Conservation (phyloP, 163 green algal species). For the Prototheca wickerhamii region DNA sequence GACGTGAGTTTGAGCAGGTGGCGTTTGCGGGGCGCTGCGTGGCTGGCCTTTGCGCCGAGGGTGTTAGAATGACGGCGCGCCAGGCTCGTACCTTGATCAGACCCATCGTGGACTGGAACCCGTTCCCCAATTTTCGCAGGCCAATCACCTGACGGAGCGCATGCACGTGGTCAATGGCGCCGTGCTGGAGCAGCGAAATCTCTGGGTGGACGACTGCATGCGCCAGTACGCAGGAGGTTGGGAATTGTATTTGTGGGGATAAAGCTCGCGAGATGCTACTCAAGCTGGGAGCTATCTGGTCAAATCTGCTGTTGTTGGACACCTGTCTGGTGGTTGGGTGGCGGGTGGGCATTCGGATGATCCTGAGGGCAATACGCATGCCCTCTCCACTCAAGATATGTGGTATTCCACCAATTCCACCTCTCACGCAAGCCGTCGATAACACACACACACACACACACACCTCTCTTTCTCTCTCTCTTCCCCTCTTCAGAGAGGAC, state of each 20-base stretch:
- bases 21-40: not conserved
- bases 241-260: not conserved
- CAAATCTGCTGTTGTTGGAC: not conserved
- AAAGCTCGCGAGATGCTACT: not conserved
- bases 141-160: not conserved
- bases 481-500: not conserved
- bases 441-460: too few relatives aligned
- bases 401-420: not conserved
- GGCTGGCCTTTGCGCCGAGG: not conserved
- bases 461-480: not conserved
- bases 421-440: too few relatives aligned
- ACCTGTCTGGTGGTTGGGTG: too few relatives aligned
- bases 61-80: not conserved
- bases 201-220: slow-evolving; percentile 8
- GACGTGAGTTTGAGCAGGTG: slow-evolving; percentile 5
- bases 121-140: not conserved
- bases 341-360: not conserved
- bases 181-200: slow-evolving; percentile 1
- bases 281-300: not conserved
- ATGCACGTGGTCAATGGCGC: not conserved
- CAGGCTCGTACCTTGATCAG: not conserved
- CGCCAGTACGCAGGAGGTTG: not conserved
- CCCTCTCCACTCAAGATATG: too few relatives aligned
- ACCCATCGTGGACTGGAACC: too few relatives aligned
- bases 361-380: too few relatives aligned